Percentiles rank a stretch among this genome's conserved stretches.
phyloP scores from a whole-genome alignment of 2,329 filamentous ascomycete genomes.

The Botrytis hyacinthi region DNA sequence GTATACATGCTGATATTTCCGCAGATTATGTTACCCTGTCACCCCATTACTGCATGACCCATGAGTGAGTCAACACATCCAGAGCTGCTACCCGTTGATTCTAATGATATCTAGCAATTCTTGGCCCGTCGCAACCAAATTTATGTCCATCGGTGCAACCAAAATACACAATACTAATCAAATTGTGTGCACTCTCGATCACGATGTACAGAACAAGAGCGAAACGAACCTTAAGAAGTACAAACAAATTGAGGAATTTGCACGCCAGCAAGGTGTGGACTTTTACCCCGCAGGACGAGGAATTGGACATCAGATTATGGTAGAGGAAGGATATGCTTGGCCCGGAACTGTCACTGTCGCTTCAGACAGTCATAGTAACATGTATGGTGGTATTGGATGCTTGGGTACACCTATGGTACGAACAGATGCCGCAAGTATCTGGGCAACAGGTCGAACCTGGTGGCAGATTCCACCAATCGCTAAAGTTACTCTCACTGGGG shows the following conservation, averaged over 20 bases:
- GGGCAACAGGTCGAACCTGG: constrained; percentile 81
- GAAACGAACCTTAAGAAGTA: constrained; percentile 83
- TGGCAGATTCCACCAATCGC: constrained; percentile 85
- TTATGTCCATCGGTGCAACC: constrained; percentile 77
- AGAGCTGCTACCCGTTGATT: background rate
- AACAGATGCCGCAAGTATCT: constrained; percentile 84
- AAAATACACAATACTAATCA: constrained; percentile 70
- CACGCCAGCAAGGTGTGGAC: constrained; percentile 69
- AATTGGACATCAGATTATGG: constrained; percentile 91
- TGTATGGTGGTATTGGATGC: constrained; percentile 77
- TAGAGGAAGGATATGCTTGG: constrained; percentile 83
- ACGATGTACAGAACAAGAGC: constrained; percentile 82
- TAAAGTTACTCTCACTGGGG: constrained; percentile 73
- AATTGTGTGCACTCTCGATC: constrained; percentile 80
- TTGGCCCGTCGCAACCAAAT: constrained; percentile 72
- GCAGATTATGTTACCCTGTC: constrained; percentile 75
- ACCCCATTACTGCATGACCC: constrained; percentile 73
- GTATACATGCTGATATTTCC: background rate
- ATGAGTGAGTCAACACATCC: constrained; percentile 16
- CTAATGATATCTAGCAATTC: constrained; percentile 67
- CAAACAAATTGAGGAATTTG: constrained; percentile 76
- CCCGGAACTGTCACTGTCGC: constrained; percentile 81
- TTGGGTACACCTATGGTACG: constrained; percentile 80
- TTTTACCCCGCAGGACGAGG: constrained; percentile 76
- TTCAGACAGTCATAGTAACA: constrained; percentile 73